Evolutionary conservation across 2,329 filamentous ascomycete species (phyloP).

Genomic region (Fusarium nisikadoi): DNA sequence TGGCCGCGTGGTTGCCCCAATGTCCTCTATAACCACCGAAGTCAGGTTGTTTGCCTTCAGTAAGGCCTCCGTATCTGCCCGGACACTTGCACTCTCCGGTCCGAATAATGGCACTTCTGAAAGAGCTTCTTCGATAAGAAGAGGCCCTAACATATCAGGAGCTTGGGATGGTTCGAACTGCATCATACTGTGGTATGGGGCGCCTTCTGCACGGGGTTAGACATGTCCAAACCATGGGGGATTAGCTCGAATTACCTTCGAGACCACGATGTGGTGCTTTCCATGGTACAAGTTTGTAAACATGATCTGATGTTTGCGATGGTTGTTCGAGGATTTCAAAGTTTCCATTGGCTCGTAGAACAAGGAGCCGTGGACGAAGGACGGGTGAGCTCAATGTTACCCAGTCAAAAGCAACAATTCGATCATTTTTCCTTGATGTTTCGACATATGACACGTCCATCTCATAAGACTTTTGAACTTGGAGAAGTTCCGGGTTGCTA

Average conservation of each 20-base stretch:
- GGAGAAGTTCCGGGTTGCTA: slow-evolving; percentile 67
- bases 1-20: slow-evolving; percentile 48
- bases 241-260: slow-evolving; percentile 54
- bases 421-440: slow-evolving; percentile 63
- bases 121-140: slow-evolving; percentile 64
- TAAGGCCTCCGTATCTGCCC: slow-evolving; percentile 54
- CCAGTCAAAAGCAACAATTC: slow-evolving; percentile 76
- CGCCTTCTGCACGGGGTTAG: slow-evolving; percentile 54
- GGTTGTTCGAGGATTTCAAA: slow-evolving; percentile 73
- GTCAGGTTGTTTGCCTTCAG: slow-evolving; percentile 51
- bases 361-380: slow-evolving; percentile 67
- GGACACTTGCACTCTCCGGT: slow-evolving; percentile 57
- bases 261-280: slow-evolving; percentile 67
- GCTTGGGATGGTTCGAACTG: slow-evolving; percentile 67
- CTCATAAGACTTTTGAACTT: slow-evolving; percentile 69
- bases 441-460: slow-evolving; percentile 69
- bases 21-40: slow-evolving; percentile 50
- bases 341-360: slow-evolving; percentile 67
- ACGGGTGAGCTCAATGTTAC: slow-evolving; percentile 67
- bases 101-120: slow-evolving; percentile 68
- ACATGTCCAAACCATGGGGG: neutral
- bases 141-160: slow-evolving; percentile 63
- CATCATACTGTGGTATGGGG: slow-evolving; percentile 66
- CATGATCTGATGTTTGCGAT: slow-evolving; percentile 65
- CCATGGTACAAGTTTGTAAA: slow-evolving; percentile 71